phyloP scores from a whole-genome alignment of 1,139 yeast genomes.

The Diutina scorzettiae region DNA sequence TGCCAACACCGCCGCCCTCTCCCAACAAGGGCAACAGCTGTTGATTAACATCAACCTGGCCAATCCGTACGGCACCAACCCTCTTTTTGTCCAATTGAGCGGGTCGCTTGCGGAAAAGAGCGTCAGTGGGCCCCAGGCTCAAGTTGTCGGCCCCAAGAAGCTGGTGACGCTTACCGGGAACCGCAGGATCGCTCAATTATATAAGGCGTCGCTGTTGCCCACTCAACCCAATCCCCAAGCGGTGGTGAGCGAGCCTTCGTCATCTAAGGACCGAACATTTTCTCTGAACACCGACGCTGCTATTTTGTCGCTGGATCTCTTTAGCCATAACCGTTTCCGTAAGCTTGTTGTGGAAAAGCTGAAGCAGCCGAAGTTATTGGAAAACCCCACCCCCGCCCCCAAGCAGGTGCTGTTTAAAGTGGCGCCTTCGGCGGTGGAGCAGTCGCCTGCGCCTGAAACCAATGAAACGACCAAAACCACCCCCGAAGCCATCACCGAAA shows the following conservation, averaged over 20 bases:
- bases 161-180: conserved; percentile 44
- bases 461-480: background rate
- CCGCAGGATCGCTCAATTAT: conserved; percentile 46
- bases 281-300: conserved; percentile 43
- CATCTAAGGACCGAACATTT: conserved; percentile 12
- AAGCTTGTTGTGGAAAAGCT: conserved; percentile 38
- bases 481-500: background rate
- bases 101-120: conserved; percentile 1
- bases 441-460: background rate
- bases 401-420: conserved; percentile 28
- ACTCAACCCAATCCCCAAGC: conserved; percentile 7
- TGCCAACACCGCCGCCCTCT: background rate
- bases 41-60: conserved; percentile 38
- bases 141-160: conserved; percentile 30
- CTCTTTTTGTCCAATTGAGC: conserved; percentile 27
- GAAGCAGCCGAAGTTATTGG: conserved; percentile 16
- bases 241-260: conserved; percentile 12
- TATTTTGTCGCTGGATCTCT: conserved; percentile 59
- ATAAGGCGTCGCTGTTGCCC: conserved; percentile 12
- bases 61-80: conserved; percentile 68
- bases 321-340: conserved; percentile 46
- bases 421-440: background rate
- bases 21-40: conserved; percentile 14
- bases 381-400: conserved; percentile 10
- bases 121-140: conserved; percentile 40